Evolutionary conservation across 371 early-diverging fungal species (phyloP), one percentile per base, ranked within the genome.

Genomic region (Mortierella sp.): DNA sequence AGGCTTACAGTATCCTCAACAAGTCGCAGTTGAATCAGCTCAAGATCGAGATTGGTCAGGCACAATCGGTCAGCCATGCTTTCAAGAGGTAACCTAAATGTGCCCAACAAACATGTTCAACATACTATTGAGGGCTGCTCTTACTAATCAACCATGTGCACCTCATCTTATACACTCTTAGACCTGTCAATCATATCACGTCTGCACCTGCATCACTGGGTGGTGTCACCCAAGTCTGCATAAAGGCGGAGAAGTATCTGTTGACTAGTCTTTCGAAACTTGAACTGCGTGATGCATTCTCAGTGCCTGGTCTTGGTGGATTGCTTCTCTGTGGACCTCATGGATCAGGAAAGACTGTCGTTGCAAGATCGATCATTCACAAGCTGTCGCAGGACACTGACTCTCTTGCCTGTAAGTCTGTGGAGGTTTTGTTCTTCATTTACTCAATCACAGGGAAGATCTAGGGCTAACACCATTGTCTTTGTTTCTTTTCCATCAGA

Each of bases 341-440:
- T 63, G 97, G 97, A n/a, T 84, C 89, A 17, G 97, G 97, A 24
- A 96, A 96, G 67, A 90, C 95, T 2, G 85, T 85, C 34, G 72
- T 96, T 4, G 83, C 88, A 13, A 77, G 87, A 25, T 79, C 84
- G 9, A 58, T 91, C 16, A 68, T 84, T 29, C 69, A 71, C 39
- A 65, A 64, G 9, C 69, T 87, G 7, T 70, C 82, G 22, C 49
- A 71, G 25, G 68, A 86, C 57, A 56, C 62, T 37, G 63, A 82
- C 29, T 70, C 88, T 34, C 78, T 83, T 63, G 86, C 88, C n/a
- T 89, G 90, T 88, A 82, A 66, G 85, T 83, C 5, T n/a, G n/a
- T n/a, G n/a, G n/a, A n/a, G n/a, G n/a, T n/a, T n/a, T n/a, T n/a
- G n/a, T n/a, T n/a, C n/a, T n/a, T n/a, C n/a, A n/a, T n/a, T n/a